Base-by-base conservation (phyloP, 768 basidiomycete genomes). In the Mycena haematopus region DNA sequence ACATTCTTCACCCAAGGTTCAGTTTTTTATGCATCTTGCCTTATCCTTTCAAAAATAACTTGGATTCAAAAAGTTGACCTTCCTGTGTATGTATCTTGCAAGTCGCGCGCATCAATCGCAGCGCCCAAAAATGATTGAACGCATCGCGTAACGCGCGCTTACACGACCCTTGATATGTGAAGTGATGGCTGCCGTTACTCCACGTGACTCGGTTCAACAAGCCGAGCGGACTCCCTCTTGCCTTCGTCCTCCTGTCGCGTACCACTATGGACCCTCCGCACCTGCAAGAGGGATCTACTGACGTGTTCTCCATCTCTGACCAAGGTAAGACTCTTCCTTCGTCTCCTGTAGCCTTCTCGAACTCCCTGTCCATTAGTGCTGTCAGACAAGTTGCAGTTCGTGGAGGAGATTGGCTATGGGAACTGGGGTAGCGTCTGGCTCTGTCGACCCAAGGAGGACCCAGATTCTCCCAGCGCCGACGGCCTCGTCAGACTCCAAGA, bases 341-440 rank as follows among this genome's bases (percentile, higher is more conserved):
- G 24, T 33, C 3, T 46, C 22, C 31, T 25, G 10, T 29, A 14
- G 3, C 8, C 1, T 49, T 7, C 58, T 15, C 47, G 22, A 6
- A 51, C 50, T 58, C 38, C 52, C 29, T 21, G 33, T 19, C 9
- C 38, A 21, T 52, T n/a, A 65, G 84, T 82, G 59, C 80, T 93
- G 40, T 86, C 87, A 25, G 84, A 90, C 69, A 84, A 84, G 49
- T 81, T 92, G 46, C 84, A 87, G 60, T 93, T 93, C 72, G 81
- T 92, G 55, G 82, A 90, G 76, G 91, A 92, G 82, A 90, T 87
- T 65, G 21, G 79, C 70, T 57, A 29, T 52, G 51, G n/a, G 51
- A 52, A 67, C 77, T 96, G 94, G 94, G 94, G 94, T 38, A 90
- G 89, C 72, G 93, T 95, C 65, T 94, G 91, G 92, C 76, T 91